Conservation (phyloP, 177 flowering plant species). For the Vitis hybrid region DNA sequence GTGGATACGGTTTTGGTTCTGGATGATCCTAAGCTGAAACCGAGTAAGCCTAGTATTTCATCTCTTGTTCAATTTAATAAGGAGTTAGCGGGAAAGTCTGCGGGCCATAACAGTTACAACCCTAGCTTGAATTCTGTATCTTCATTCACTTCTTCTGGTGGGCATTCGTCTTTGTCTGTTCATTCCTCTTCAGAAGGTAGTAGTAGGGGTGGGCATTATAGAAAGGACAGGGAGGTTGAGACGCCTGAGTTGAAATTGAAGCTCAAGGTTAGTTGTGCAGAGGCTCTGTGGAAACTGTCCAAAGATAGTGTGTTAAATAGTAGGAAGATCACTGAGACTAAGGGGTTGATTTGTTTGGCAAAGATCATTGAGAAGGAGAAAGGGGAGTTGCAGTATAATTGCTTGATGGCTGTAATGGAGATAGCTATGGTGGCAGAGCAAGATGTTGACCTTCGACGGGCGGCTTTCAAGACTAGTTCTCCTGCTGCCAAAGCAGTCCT, state of each 20-base stretch:
- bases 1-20: slow-evolving; percentile 35
- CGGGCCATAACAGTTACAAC: not conserved
- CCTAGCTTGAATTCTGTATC: slow-evolving; percentile 16
- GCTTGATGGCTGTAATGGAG: slow-evolving; percentile 68
- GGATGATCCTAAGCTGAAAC: slow-evolving; percentile 31
- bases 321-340: slow-evolving; percentile 66
- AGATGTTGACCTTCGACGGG: slow-evolving; percentile 57
- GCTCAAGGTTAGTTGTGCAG: slow-evolving; percentile 58
- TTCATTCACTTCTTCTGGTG: not conserved
- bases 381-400: slow-evolving; percentile 60
- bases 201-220: slow-evolving; percentile 35
- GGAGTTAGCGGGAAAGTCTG: slow-evolving; percentile 22
- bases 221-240: slow-evolving; percentile 57
- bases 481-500: slow-evolving; percentile 68
- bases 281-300: slow-evolving; percentile 66
- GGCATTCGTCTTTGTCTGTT: slow-evolving; percentile 14
- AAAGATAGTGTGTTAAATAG: slow-evolving; percentile 47
- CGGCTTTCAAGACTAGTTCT: slow-evolving; percentile 69
- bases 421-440: slow-evolving; percentile 59
- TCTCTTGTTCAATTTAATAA: slow-evolving; percentile 57
- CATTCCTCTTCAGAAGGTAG: slow-evolving; percentile 34
- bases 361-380: slow-evolving; percentile 57
- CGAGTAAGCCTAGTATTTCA: slow-evolving; percentile 42
- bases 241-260: slow-evolving; percentile 46
- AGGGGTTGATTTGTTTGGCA: slow-evolving; percentile 69